A percentile compares a stretch with the other conserved stretches of the same genome.
phyloP scores from a whole-genome alignment of 83 land plant species.

The Larix sibirica region DNA sequence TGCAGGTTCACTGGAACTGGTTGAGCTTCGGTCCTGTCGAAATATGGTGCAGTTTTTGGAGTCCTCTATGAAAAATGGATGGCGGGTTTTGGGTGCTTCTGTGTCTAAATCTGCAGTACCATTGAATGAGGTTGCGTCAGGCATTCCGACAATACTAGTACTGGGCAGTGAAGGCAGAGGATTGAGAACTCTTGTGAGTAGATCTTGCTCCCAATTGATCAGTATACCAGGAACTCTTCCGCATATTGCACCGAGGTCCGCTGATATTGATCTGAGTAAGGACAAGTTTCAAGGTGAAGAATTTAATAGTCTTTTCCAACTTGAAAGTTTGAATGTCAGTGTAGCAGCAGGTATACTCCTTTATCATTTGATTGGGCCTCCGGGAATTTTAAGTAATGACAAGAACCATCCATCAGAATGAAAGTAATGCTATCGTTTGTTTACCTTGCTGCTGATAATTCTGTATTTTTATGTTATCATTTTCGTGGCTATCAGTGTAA shows the following conservation, averaged over 20 bases:
- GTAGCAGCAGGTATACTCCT: constrained; percentile 97
- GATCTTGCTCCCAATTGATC: constrained; percentile 79
- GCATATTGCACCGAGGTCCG: background rate
- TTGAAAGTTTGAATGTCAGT: constrained; percentile 98
- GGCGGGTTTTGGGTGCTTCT: constrained; percentile 89
- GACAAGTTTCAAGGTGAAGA: constrained; percentile 30
- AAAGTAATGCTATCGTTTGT: too few relatives aligned
- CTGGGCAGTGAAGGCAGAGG: constrained; percentile 98
- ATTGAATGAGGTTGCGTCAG: constrained; percentile 60
- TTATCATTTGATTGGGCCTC: constrained; percentile 59
- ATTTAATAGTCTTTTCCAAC: constrained; percentile 58
- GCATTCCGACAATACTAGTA: constrained; percentile 85
- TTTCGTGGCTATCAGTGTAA: too few relatives aligned
- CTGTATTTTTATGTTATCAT: too few relatives aligned
- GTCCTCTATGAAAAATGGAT: constrained; percentile 79
- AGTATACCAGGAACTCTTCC: constrained; percentile 61
- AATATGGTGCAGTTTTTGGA: constrained; percentile 95
- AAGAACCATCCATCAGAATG: too few relatives aligned
- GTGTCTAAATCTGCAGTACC: constrained; percentile 56
- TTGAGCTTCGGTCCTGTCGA: constrained; percentile 85
- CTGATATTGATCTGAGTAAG: constrained; percentile 17
- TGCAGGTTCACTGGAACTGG: constrained; percentile 91
- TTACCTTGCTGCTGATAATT: too few relatives aligned
- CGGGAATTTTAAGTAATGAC: too few relatives aligned
- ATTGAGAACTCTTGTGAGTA: constrained; percentile 84